Evolutionary conservation across 1,284 basidiomycete genomes (phyloP).

Genomic region (Porphyrellus sp.): DNA sequence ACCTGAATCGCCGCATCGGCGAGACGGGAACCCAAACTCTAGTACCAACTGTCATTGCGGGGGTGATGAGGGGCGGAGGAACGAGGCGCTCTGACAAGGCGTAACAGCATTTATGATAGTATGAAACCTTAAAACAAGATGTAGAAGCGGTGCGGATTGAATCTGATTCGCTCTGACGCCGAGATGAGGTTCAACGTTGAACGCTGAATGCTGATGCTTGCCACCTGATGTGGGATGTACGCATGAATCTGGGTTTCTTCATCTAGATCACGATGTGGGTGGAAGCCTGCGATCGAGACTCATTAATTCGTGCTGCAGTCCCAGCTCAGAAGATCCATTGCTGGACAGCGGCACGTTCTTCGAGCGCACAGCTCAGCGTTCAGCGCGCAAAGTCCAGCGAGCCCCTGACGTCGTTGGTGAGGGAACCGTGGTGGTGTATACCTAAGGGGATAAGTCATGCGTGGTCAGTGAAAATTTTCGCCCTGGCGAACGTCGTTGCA

Average conservation of each 20-base stretch:
- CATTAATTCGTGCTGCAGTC: slow-evolving; percentile 10
- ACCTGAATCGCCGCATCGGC: slow-evolving; percentile 8
- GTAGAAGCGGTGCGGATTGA: slow-evolving; percentile 7
- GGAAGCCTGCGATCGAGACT: slow-evolving; percentile 25
- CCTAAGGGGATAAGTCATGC: slow-evolving; percentile 1
- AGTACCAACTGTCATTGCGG: slow-evolving; percentile 21
- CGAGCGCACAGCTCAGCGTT: neutral
- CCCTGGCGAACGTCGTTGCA: no score
- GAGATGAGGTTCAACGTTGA: slow-evolving; percentile 22
- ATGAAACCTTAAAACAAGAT: slow-evolving; percentile 29
- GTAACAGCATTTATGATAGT: slow-evolving; percentile 5
- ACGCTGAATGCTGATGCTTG: slow-evolving; percentile 10
- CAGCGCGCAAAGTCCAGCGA: slow-evolving; percentile 7
- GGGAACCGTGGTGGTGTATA: neutral
- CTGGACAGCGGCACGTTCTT: slow-evolving; percentile 6
- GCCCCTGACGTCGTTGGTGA: neutral
- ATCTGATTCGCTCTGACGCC: slow-evolving; percentile 30
- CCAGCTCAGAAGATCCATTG: slow-evolving; percentile 11
- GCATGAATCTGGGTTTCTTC: slow-evolving; percentile 9
- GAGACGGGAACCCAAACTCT: slow-evolving; percentile 19
- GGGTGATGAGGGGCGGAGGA: slow-evolving; percentile 22
- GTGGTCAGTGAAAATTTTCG: neutral
- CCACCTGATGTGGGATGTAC: slow-evolving; percentile 12
- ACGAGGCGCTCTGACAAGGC: slow-evolving; percentile 15
- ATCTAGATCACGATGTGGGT: slow-evolving; percentile 14